Conservation (phyloP, 345 rosid species). For the Stellera chamaejasme region DNA sequence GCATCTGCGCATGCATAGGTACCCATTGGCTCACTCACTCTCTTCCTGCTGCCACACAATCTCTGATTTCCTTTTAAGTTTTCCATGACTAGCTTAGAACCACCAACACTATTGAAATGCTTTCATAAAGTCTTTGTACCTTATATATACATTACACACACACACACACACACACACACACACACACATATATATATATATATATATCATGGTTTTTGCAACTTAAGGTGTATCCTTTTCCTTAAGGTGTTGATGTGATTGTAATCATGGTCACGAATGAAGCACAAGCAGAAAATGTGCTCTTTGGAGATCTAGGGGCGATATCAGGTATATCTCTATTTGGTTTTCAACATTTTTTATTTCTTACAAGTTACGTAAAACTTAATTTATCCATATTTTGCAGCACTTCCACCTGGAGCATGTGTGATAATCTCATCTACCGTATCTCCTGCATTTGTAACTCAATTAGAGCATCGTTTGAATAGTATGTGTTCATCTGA, state of each 20-base stretch:
- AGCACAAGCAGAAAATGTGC: slow-evolving; percentile 72
- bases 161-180: too few species aligned
- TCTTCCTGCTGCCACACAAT: too few species aligned
- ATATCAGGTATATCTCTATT: slow-evolving; percentile 44
- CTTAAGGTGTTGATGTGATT: slow-evolving; percentile 74
- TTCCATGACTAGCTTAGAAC: too few species aligned
- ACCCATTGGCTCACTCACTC: too few species aligned
- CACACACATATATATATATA: too few species aligned
- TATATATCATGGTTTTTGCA: too few species aligned
- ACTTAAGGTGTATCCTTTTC: slow-evolving; percentile 4
- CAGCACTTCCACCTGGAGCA: slow-evolving; percentile 75
- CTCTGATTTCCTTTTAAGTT: too few species aligned
- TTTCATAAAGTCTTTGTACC: too few species aligned
- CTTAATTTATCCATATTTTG: slow-evolving; percentile 17
- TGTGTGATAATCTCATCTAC: slow-evolving; percentile 81
- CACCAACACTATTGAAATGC: too few species aligned
- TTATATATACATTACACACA: too few species aligned
- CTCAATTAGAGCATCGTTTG: slow-evolving; percentile 64
- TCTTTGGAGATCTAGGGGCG: slow-evolving; percentile 81
- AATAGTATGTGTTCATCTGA: slow-evolving; percentile 42
- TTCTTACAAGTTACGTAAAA: slow-evolving; percentile 10
- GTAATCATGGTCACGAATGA: slow-evolving; percentile 94
- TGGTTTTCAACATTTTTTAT: slow-evolving; percentile 10
- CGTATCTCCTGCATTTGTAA: slow-evolving; percentile 76
- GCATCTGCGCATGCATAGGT: too few species aligned